Percentiles rank a stretch among this genome's conserved stretches.
Evolutionary conservation across 208 protist genomes (phyloP).

Genomic region (Crithidia mellificae): DNA sequence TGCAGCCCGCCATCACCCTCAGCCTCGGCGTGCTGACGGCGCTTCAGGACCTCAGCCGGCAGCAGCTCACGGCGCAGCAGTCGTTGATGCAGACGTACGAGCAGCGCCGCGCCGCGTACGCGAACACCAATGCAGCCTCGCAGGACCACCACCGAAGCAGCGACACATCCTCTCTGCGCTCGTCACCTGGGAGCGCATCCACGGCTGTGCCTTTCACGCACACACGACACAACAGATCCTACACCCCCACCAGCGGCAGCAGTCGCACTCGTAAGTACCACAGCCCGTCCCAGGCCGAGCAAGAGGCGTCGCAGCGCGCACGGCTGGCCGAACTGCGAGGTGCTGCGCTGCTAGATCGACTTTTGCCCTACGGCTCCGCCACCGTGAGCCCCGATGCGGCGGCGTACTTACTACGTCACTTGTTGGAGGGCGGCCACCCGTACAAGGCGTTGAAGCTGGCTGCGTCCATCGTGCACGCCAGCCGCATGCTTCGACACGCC

Average conservation of each 20-base stretch:
- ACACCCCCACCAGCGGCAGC: no score
- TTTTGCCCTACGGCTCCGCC: constrained; percentile 50
- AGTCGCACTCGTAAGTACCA: constrained; percentile 30
- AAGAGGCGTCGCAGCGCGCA: not conserved
- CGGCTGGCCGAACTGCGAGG: constrained; percentile 22
- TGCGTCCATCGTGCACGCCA: constrained; percentile 43
- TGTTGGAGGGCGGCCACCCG: constrained; percentile 39
- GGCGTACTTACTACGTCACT: constrained; percentile 42
- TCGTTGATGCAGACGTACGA: constrained; percentile 43
- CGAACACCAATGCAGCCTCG: constrained; percentile 8
- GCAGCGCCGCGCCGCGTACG: constrained; percentile 27
- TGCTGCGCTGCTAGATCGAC: constrained; percentile 40
- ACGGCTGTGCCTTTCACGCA: no score
- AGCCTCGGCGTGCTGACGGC: constrained; percentile 40
- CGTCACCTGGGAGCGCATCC: no score
- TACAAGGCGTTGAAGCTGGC: constrained; percentile 60
- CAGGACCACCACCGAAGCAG: not conserved
- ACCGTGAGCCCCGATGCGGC: constrained; percentile 42
- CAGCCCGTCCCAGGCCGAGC: not conserved
- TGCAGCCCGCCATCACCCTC: constrained; percentile 23
- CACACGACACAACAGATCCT: no score
- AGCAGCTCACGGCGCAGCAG: constrained; percentile 26
- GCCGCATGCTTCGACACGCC: constrained; percentile 58
- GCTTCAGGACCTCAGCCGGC: constrained; percentile 45
- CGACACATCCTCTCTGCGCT: not conserved